Evolutionary conservation across 1,284 basidiomycete genomes (phyloP).

Genomic region (Ustilago bromivora): DNA sequence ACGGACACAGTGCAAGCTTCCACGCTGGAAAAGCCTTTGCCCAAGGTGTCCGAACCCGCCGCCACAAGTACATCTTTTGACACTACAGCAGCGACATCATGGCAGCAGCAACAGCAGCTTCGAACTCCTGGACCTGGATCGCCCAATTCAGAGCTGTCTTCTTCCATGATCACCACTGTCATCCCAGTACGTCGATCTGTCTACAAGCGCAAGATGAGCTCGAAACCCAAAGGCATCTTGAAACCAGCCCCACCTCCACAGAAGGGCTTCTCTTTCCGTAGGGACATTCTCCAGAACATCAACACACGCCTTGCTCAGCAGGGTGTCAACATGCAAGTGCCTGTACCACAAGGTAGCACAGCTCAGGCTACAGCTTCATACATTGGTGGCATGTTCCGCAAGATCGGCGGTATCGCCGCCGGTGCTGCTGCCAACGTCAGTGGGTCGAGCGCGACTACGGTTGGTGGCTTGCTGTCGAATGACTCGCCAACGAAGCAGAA

Average conservation of each 20-base stretch:
- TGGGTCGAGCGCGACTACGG: conserved; percentile 25
- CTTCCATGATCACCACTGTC: conserved; percentile 36
- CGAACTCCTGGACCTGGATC: conserved; percentile 6
- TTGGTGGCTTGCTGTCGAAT: conserved; percentile 24
- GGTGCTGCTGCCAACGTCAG: conserved; percentile 51
- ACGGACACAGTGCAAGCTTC: neutral
- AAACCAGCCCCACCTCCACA: conserved; percentile 60
- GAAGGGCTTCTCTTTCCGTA: conserved; percentile 62
- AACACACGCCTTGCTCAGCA: conserved; percentile 66
- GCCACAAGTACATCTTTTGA: conserved; percentile 9
- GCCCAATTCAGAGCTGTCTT: conserved; percentile 19
- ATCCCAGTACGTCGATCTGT: conserved; percentile 47
- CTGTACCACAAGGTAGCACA: conserved; percentile 54
- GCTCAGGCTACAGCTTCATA: conserved; percentile 53
- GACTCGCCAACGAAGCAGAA: conserved; percentile 24
- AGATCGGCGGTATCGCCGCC: conserved; percentile 54
- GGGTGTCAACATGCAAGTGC: conserved; percentile 66
- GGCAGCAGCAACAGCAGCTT: conserved; percentile 8
- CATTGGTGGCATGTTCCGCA: conserved; percentile 60
- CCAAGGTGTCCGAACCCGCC: conserved; percentile 3
- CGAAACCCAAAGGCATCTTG: conserved; percentile 58
- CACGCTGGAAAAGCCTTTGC: conserved; percentile 25
- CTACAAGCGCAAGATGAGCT: conserved; percentile 47
- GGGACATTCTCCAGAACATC: conserved; percentile 63
- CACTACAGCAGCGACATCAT: conserved; percentile 11